Percentiles rank a stretch among this genome's conserved stretches.
These are phyloP conservation scores for Tritrichomonas musculus DNA, from an alignment of 208 protist species.

Conservation along the genomic window DNA sequence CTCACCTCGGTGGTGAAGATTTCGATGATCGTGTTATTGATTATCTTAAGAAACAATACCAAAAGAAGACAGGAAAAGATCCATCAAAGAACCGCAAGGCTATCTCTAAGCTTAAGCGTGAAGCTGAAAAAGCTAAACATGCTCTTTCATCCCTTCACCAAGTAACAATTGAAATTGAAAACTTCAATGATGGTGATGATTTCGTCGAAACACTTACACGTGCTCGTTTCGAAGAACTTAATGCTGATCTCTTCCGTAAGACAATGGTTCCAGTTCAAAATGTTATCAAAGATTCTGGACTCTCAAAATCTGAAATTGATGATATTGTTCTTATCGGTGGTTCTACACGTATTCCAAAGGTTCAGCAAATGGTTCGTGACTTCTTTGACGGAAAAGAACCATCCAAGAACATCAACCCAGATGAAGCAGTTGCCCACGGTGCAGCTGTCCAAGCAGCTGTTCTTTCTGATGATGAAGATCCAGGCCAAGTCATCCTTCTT, in stretches of 20 bases:
- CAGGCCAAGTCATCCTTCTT: constrained; percentile 50
- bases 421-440: constrained; percentile 95
- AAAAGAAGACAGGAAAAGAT: constrained; percentile 71
- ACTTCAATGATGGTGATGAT: constrained; percentile 85
- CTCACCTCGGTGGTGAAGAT: constrained; percentile 98
- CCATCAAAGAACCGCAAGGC: constrained; percentile 59
- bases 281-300: constrained; percentile 78
- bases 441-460: constrained; percentile 91
- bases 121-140: constrained; percentile 83
- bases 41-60: constrained; percentile 91
- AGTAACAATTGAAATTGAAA: constrained; percentile 86
- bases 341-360: constrained; percentile 84
- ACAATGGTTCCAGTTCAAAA: constrained; percentile 79
- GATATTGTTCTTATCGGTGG: constrained; percentile 92
- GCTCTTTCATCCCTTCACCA: constrained; percentile 51
- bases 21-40: constrained; percentile 88
- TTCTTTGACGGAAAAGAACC: constrained; percentile 82
- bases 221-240: constrained; percentile 93
- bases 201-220: constrained; percentile 84
- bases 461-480: constrained; percentile 76
- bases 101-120: constrained; percentile 63
- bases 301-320: constrained; percentile 83
- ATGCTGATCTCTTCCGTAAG: constrained; percentile 85
- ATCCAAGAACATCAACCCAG: constrained; percentile 86
- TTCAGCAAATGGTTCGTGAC: constrained; percentile 60